Evolutionary conservation across 805 yeast species (phyloP).

Genomic region (Scheffersomyces spartinae): DNA sequence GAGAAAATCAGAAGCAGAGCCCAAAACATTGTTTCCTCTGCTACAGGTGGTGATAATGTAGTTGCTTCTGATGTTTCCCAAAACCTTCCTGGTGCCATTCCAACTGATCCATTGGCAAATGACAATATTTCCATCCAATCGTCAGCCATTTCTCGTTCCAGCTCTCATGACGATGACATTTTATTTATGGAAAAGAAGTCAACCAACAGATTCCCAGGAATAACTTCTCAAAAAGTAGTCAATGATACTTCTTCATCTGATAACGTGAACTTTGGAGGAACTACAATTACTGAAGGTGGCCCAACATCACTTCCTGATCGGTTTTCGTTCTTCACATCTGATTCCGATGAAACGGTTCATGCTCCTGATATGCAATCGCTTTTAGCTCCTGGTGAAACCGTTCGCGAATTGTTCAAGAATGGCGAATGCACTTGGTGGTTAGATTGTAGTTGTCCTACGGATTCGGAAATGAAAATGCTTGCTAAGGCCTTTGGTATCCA

Average conservation of each 20-base stretch:
- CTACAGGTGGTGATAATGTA: too few relatives aligned
- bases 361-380: constrained; percentile 79
- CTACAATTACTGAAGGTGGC: constrained; percentile 18
- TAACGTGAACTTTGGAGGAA: constrained; percentile 29
- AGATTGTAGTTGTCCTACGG: constrained; percentile 90
- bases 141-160: too few relatives aligned
- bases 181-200: too few relatives aligned
- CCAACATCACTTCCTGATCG: constrained; percentile 48
- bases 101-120: too few relatives aligned
- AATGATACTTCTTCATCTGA: constrained; percentile 14
- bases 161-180: too few relatives aligned
- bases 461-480: constrained; percentile 82
- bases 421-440: constrained; percentile 91
- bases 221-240: not conserved
- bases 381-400: constrained; percentile 50
- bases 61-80: too few relatives aligned
- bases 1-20: too few relatives aligned
- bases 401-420: constrained; percentile 57
- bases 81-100: too few relatives aligned
- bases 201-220: too few relatives aligned
- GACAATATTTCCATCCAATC: too few relatives aligned
- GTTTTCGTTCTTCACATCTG: constrained; percentile 74
- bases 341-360: constrained; percentile 78
- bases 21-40: too few relatives aligned
- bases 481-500: constrained; percentile 95